Base-by-base conservation (phyloP, 1,284 basidiomycete genomes). In the Marasmius oreades region DNA sequence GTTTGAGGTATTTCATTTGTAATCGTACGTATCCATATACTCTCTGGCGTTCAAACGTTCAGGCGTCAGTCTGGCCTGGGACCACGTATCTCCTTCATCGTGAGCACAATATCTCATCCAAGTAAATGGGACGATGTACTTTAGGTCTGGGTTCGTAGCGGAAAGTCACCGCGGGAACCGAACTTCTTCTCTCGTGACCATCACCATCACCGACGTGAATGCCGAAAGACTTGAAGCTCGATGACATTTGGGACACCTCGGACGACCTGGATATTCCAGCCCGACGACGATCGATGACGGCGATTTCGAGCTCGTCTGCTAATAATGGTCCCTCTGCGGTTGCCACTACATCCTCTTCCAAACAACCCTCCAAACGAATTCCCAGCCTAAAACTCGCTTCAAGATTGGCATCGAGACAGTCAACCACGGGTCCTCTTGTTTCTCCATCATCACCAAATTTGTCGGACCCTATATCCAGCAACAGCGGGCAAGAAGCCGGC, bases 361-460 rank as follows among this genome's bases (percentile, higher is more conserved):
- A 23, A 42, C 51, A 36, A 51, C 20, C 20, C 10, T 43, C 45
- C 33, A 43, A 43, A 10, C 39, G 52, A 20, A 52, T 55, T 26
- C 20, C 52, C 20, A 46, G 31, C 18, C 18, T 31, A n/a, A 31
- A 50, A 31, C 26, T 31, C 14, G 10, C 23, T 16, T n/a, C 47
- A 31, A 50, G 26, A n/a, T 26, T 37, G 6, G 14, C 55, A 33
- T 48, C 58, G 8, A 50, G 55, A 18, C 55, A 59, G 42, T 45
- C 52, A 10, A 56, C 45, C 39, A 42, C 53, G 5, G 52, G 44
- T 34, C 52, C 51, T 5, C 54, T 55, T 22, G 26, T 34, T 43
- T 59, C 58, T 7, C 58, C 58, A 18, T 59, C 58, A 12, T 59
- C 58, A n/a, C 58, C 58, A 8, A 51, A 59, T 28, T 52, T 59